A percentile compares a stretch with the other conserved stretches of the same genome.
phyloP scores from a whole-genome alignment of 2,329 filamentous ascomycete species.

The Apiospora phragmitis region DNA sequence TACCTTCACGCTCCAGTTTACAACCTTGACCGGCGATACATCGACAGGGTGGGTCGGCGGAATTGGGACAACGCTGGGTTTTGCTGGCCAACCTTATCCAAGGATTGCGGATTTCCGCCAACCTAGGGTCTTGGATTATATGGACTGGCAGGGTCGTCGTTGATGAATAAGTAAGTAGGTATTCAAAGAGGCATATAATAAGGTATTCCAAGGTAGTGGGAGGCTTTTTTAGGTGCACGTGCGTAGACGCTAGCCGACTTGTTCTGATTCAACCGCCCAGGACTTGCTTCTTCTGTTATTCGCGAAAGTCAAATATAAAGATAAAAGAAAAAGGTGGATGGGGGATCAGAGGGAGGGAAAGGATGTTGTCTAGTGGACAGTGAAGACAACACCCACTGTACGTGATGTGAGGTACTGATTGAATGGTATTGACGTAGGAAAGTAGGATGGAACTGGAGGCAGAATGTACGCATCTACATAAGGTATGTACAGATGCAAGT shows the following conservation, averaged over 20 bases:
- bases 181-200: neutral
- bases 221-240: constrained; percentile 3
- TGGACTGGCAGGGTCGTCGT: neutral
- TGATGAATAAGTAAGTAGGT: neutral
- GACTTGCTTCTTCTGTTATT: neutral
- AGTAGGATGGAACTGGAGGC: neutral
- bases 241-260: neutral
- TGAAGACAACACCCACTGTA: neutral
- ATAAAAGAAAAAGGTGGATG: neutral
- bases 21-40: neutral
- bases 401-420: neutral
- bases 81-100: neutral
- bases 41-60: constrained; percentile 2
- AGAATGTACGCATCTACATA: neutral
- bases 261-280: neutral
- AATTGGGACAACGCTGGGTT: neutral
- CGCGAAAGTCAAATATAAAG: neutral
- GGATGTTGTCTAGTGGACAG: neutral
- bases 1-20: constrained; percentile 1
- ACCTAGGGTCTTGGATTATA: neutral
- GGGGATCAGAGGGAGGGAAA: neutral
- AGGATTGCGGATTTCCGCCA: neutral
- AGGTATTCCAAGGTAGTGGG: neutral
- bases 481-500: neutral
- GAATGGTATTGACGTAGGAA: neutral